phyloP scores from a whole-genome alignment of 2,329 filamentous ascomycete species.

The Colletotrichum eleusines region DNA sequence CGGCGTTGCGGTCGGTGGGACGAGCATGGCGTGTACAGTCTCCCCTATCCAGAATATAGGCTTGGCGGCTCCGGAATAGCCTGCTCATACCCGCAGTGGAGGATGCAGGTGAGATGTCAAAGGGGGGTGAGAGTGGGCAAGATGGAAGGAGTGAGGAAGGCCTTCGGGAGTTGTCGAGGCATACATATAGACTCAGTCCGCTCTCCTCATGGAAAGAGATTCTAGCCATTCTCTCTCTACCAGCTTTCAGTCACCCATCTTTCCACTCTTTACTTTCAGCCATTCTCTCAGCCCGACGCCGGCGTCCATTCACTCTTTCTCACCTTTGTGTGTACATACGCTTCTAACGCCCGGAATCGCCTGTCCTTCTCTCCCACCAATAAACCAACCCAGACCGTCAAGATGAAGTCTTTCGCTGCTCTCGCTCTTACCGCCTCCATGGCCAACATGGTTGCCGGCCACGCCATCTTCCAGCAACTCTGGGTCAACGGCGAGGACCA shows the following conservation, averaged over 20 bases:
- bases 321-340: slow-evolving; percentile 35
- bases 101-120: background rate
- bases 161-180: background rate
- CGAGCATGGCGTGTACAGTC: slow-evolving; percentile 9
- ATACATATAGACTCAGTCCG: slow-evolving; percentile 29
- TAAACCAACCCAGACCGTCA: slow-evolving; percentile 9
- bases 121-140: background rate
- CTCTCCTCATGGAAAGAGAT: background rate
- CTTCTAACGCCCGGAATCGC: slow-evolving; percentile 36
- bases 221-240: slow-evolving; percentile 14
- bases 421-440: slow-evolving; percentile 39
- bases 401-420: slow-evolving; percentile 39
- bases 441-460: slow-evolving; percentile 48
- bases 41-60: slow-evolving; percentile 29
- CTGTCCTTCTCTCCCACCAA: slow-evolving; percentile 29
- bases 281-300: slow-evolving; percentile 40
- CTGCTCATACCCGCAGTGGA: slow-evolving; percentile 21
- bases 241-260: slow-evolving; percentile 39
- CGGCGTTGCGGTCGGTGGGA: slow-evolving; percentile 30
- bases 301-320: slow-evolving; percentile 39
- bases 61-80: slow-evolving; percentile 30
- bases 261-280: slow-evolving; percentile 40
- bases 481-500: slow-evolving; percentile 55
- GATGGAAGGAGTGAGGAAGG: background rate
- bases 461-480: slow-evolving; percentile 64